A percentile compares a stretch with the other conserved stretches of the same genome.
Evolutionary conservation across 192 early-diverging fungal species (phyloP).

Genomic region (Entomortierella lignicola): DNA sequence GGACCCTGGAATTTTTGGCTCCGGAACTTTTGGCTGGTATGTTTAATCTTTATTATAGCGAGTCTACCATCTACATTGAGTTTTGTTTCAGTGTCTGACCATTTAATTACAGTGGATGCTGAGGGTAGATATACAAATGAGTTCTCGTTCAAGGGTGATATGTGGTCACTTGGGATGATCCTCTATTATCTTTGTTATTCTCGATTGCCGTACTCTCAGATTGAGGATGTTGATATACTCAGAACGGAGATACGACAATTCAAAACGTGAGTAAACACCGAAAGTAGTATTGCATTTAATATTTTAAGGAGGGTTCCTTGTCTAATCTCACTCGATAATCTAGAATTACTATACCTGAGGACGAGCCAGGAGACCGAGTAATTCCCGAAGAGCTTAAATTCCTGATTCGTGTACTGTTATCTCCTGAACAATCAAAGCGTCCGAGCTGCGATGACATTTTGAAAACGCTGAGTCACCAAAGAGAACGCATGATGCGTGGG

Average conservation of each 20-base stretch:
- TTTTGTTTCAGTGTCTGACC: not conserved
- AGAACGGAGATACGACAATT: constrained; percentile 83
- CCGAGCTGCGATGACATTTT: constrained; percentile 74
- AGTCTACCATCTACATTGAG: too few relatives aligned
- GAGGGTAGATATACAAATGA: constrained; percentile 78
- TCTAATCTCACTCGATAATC: not conserved
- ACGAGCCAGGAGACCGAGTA: constrained; percentile 31
- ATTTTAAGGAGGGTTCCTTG: too few relatives aligned
- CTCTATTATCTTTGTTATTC: constrained; percentile 93
- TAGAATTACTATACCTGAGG: constrained; percentile 24
- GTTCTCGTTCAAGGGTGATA: constrained; percentile 88
- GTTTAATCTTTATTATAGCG: not conserved
- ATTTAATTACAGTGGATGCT: constrained; percentile 56
- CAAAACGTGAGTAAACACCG: constrained; percentile 21
- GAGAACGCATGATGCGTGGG: constrained; percentile 54
- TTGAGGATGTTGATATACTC: constrained; percentile 91
- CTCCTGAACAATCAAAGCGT: constrained; percentile 64
- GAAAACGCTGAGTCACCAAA: constrained; percentile 27
- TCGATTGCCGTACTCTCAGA: constrained; percentile 81
- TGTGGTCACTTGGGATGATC: constrained; percentile 97
- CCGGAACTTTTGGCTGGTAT: constrained; percentile 74
- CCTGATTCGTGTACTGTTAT: constrained; percentile 67
- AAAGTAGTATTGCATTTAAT: constrained; percentile 25
- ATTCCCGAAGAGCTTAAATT: constrained; percentile 69
- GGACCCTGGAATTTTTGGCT: constrained; percentile 95